Percentiles rank a stretch among this genome's conserved stretches.
Conservation (phyloP, 371 early-diverging fungal genomes). For the Apophysomyces ossiformis region DNA sequence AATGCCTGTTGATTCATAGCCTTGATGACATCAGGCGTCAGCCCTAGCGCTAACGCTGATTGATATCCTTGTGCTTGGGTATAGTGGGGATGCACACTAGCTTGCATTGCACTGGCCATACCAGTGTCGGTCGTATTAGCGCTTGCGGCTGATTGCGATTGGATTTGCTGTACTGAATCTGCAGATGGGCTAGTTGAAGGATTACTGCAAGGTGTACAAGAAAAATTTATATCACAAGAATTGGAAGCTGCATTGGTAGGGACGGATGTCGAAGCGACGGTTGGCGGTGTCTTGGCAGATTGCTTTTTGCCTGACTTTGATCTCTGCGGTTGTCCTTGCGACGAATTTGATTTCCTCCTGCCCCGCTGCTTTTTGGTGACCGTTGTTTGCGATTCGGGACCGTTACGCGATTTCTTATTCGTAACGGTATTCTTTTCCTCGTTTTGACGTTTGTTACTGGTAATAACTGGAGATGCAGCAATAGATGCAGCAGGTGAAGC, state of each 20-base stretch:
- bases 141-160: too few relatives aligned
- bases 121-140: too few relatives aligned
- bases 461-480: background rate
- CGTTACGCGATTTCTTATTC: too few relatives aligned
- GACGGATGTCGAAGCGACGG: background rate
- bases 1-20: slow-evolving; percentile 35
- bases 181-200: too few relatives aligned
- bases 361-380: background rate
- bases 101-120: too few relatives aligned
- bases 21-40: slow-evolving; percentile 36
- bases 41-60: background rate
- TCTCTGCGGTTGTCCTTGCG: background rate
- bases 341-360: background rate
- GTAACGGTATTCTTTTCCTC: background rate
- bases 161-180: too few relatives aligned
- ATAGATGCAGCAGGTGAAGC: background rate
- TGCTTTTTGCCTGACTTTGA: background rate
- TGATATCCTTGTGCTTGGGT: too few relatives aligned
- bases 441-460: background rate
- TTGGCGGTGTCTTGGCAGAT: background rate
- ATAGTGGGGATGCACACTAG: too few relatives aligned
- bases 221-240: background rate
- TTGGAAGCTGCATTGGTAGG: background rate
- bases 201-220: too few relatives aligned
- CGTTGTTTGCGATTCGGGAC: too few relatives aligned